Conservation (phyloP, 306 rosid species). For the Rosa rugosa region DNA sequence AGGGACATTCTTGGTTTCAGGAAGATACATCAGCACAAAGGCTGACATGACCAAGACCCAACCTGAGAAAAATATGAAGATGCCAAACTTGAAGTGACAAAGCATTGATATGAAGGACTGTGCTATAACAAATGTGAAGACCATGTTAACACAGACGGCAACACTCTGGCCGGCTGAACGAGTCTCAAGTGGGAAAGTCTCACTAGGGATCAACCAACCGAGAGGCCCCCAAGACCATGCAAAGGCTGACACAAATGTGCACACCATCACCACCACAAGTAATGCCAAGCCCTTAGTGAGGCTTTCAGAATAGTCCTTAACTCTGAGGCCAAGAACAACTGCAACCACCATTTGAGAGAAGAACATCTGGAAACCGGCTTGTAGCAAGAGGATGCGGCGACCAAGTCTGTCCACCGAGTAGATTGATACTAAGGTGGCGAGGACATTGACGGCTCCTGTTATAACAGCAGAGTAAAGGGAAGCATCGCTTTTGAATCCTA, state of each 20-base stretch:
- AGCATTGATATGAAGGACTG: constrained; percentile 80
- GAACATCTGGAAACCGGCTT: constrained; percentile 78
- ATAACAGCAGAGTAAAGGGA: constrained; percentile 71
- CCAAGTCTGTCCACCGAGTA: constrained; percentile 64
- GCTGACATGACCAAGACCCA: constrained; percentile 63
- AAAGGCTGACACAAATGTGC: constrained; percentile 56
- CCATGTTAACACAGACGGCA: constrained; percentile 57
- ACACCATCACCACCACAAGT: constrained; percentile 62
- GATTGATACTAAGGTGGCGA: constrained; percentile 65
- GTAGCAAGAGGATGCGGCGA: constrained; percentile 48
- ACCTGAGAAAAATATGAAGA: constrained; percentile 72
- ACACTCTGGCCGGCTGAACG: constrained; percentile 76
- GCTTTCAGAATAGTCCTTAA: constrained; percentile 35
- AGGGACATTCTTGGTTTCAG: constrained; percentile 80
- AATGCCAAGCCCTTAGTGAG: constrained; percentile 39
- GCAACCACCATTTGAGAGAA: constrained; percentile 64
- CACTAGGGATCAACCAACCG: constrained; percentile 80
- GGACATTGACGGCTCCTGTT: constrained; percentile 63
- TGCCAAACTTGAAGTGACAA: constrained; percentile 65
- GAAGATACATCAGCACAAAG: constrained; percentile 54
- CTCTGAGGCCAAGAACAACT: constrained; percentile 46
- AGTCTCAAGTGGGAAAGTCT: constrained; percentile 70
- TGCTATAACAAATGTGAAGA: constrained; percentile 71
- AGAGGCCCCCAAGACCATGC: constrained; percentile 95
- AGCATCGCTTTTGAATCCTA: constrained; percentile 65